A percentile compares a stretch with the other conserved stretches of the same genome.
phyloP scores from a whole-genome alignment of 805 yeast species.

The Saccharomycopsis guyanensis region DNA sequence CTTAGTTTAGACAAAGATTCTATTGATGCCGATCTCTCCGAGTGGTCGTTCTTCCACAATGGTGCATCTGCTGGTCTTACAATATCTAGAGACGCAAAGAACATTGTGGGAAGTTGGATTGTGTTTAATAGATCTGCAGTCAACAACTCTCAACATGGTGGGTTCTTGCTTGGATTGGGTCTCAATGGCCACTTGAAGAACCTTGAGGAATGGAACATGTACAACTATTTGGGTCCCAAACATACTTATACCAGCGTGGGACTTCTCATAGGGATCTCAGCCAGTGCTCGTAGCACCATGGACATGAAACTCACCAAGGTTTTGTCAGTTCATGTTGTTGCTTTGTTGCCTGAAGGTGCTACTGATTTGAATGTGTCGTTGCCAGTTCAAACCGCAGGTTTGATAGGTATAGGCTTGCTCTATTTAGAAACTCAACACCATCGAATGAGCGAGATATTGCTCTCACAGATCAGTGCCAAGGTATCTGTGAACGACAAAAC shows the following conservation, averaged over 20 bases:
- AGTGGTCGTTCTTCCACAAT: slow-evolving; percentile 88
- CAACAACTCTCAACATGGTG: slow-evolving; percentile 81
- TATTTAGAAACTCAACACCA: slow-evolving; percentile 74
- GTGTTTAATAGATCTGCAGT: slow-evolving; percentile 71
- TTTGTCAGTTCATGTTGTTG: slow-evolving; percentile 86
- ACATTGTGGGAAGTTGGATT: slow-evolving; percentile 86
- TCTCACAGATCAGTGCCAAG: slow-evolving; percentile 57
- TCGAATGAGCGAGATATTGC: slow-evolving; percentile 73
- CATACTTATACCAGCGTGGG: slow-evolving; percentile 82
- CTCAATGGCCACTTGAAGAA: slow-evolving; percentile 77
- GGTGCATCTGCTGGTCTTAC: slow-evolving; percentile 86
- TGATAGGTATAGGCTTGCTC: slow-evolving; percentile 82
- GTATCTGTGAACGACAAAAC: slow-evolving; percentile 46
- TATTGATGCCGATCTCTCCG: slow-evolving; percentile 40
- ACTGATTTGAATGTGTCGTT: slow-evolving; percentile 78
- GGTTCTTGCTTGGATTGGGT: slow-evolving; percentile 88
- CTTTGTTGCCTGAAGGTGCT: slow-evolving; percentile 84
- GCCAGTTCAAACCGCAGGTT: slow-evolving; percentile 84
- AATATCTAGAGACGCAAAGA: slow-evolving; percentile 58
- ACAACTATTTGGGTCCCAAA: slow-evolving; percentile 86
- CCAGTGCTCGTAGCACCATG: slow-evolving; percentile 76
- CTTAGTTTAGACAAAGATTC: slow-evolving; percentile 50
- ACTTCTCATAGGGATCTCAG: slow-evolving; percentile 83
- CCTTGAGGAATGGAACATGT: slow-evolving; percentile 94
- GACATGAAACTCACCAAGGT: slow-evolving; percentile 85